Conservation (phyloP, 768 basidiomycete genomes). For the Pholiota molesta region DNA sequence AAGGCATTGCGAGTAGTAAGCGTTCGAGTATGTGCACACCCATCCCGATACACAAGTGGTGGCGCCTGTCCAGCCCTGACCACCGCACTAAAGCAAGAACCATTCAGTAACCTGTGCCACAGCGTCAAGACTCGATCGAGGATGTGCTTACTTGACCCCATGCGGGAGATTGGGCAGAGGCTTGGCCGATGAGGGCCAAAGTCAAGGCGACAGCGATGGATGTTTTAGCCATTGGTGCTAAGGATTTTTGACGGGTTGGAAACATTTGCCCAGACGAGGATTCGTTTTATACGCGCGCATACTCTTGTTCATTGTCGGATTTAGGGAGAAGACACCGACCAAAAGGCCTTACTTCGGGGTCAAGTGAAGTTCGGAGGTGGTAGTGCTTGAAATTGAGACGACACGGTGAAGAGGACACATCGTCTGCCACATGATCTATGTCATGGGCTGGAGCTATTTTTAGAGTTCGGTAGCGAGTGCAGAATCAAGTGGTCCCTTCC, state of each 20-base stretch:
- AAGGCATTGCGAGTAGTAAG: conserved; percentile 58
- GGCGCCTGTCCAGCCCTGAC: conserved; percentile 52
- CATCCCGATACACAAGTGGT: conserved; percentile 51
- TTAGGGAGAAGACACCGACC: conserved; percentile 30
- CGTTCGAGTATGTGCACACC: conserved; percentile 45
- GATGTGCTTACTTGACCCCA: conserved; percentile 38
- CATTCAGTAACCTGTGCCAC: neutral
- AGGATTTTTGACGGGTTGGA: conserved; percentile 2
- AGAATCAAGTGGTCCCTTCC: neutral
- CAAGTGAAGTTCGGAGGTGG: neutral
- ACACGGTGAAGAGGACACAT: neutral
- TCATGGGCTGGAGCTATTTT: neutral
- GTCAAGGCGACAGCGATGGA: conserved; percentile 13
- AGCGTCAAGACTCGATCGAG: neutral
- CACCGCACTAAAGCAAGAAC: conserved; percentile 47
- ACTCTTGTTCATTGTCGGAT: conserved; percentile 7
- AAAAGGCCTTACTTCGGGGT: conserved; percentile 40
- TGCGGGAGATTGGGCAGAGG: conserved; percentile 24
- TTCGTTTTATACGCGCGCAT: conserved; percentile 14
- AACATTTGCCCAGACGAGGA: neutral
- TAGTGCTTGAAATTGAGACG: conserved; percentile 1
- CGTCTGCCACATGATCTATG: conserved; percentile 4
- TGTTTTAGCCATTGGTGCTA: conserved; percentile 14
- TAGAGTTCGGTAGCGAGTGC: neutral
- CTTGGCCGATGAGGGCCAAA: conserved; percentile 10